Evolutionary conservation across 2,329 filamentous ascomycete genomes (phyloP).

Genomic region (Xylaria sp.): DNA sequence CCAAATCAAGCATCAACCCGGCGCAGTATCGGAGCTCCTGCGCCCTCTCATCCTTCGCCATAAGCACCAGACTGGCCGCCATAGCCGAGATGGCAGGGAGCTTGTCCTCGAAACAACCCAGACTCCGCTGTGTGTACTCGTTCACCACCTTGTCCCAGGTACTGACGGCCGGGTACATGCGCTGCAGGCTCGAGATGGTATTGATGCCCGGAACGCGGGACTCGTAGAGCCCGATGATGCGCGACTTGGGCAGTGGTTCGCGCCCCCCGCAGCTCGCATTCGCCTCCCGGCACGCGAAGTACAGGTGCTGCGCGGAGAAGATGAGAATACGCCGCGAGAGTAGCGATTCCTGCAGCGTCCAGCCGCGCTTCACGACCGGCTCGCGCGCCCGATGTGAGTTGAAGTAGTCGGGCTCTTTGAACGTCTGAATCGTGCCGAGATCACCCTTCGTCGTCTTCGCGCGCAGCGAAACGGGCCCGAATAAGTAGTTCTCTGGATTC

Average conservation of each 20-base stretch:
- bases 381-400: slow-evolving; percentile 24
- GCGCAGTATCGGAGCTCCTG: slow-evolving; percentile 31
- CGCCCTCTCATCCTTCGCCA: slow-evolving; percentile 28
- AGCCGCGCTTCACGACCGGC: slow-evolving; percentile 34
- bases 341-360: slow-evolving; percentile 39
- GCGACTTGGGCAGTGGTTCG: slow-evolving; percentile 28
- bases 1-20: slow-evolving; percentile 33
- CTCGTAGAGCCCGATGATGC: slow-evolving; percentile 28
- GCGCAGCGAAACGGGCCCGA: slow-evolving; percentile 32
- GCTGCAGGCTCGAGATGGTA: slow-evolving; percentile 30
- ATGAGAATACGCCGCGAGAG: slow-evolving; percentile 39
- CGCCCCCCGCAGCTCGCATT: slow-evolving; percentile 37
- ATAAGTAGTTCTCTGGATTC: slow-evolving; percentile 18
- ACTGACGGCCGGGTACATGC: slow-evolving; percentile 30
- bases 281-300: slow-evolving; percentile 35
- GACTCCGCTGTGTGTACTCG: slow-evolving; percentile 28
- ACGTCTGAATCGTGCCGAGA: slow-evolving; percentile 26
- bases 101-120: slow-evolving; percentile 37
- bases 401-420: slow-evolving; percentile 26
- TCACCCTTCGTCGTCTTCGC: slow-evolving; percentile 19
- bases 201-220: slow-evolving; percentile 34
- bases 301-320: slow-evolving; percentile 35
- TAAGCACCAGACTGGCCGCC: slow-evolving; percentile 31
- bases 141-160: slow-evolving; percentile 33
- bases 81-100: slow-evolving; percentile 39